phyloP scores from a whole-genome alignment of 1,284 basidiomycete species.

The Afroboletus lepidellus region DNA sequence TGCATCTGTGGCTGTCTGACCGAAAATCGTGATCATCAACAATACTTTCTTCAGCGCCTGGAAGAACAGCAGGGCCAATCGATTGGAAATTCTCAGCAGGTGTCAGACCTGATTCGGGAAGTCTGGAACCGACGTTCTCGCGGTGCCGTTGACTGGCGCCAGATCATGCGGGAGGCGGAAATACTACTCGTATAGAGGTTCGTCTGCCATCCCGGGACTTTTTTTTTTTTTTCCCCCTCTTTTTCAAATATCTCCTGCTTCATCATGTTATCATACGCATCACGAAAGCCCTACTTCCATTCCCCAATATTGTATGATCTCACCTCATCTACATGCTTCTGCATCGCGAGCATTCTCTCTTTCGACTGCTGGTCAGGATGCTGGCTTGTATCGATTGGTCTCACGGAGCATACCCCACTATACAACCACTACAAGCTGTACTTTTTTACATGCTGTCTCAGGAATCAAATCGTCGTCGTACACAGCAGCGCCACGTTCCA shows the following conservation, averaged over 20 bases:
- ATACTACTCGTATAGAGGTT: slow-evolving; percentile 62
- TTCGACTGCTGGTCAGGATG: slow-evolving; percentile 26
- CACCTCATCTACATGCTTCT: slow-evolving; percentile 18
- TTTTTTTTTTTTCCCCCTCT: slow-evolving; percentile 1
- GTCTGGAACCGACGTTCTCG: slow-evolving; percentile 50
- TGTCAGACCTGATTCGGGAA: slow-evolving; percentile 52
- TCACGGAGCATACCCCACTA: slow-evolving; percentile 25
- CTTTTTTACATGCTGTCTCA: slow-evolving; percentile 13
- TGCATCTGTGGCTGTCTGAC: slow-evolving; percentile 72
- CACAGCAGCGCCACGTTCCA: slow-evolving; percentile 20
- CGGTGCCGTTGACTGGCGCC: slow-evolving; percentile 58
- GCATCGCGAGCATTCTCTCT: slow-evolving; percentile 5
- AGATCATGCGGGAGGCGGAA: slow-evolving; percentile 46
- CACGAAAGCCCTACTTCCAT: not conserved
- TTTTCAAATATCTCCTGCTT: not conserved
- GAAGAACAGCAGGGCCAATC: slow-evolving; percentile 48
- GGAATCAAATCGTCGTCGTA: not conserved
- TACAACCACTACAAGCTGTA: slow-evolving; percentile 27
- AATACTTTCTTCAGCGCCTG: slow-evolving; percentile 48
- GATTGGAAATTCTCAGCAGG: slow-evolving; percentile 62
- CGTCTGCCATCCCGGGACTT: not conserved
- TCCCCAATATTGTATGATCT: slow-evolving; percentile 9
- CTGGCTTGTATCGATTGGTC: slow-evolving; percentile 19
- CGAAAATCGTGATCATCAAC: slow-evolving; percentile 45
- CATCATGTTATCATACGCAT: not conserved